Conservation (phyloP, 2,329 filamentous ascomycete genomes). For the Pseudohalonectria lignicola region DNA sequence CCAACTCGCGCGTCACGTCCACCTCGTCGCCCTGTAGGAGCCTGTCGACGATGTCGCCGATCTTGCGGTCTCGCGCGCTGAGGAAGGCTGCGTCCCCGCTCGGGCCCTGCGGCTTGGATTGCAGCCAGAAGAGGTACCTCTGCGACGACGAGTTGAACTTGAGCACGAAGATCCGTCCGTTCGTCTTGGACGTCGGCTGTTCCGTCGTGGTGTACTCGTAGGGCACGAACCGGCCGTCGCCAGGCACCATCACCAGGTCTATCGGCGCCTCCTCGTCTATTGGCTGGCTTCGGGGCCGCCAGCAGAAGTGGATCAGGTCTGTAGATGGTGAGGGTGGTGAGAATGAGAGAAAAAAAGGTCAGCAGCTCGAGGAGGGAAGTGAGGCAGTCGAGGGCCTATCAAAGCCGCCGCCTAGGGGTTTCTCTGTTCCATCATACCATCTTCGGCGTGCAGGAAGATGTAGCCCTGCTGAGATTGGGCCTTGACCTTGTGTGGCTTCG, state of each 20-base stretch:
- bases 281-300: constrained; percentile 68
- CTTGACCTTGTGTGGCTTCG: constrained; percentile 59
- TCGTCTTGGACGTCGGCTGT: constrained; percentile 52
- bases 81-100: constrained; percentile 64
- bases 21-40: constrained; percentile 85
- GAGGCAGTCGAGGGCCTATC: no score
- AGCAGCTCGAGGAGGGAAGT: no score
- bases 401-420: not conserved
- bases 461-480: constrained; percentile 68
- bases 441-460: constrained; percentile 85
- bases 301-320: constrained; percentile 95
- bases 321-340: constrained; percentile 4
- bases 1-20: constrained; percentile 63
- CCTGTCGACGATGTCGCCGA: constrained; percentile 76
- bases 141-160: constrained; percentile 91
- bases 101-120: constrained; percentile 71
- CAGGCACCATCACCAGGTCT: constrained; percentile 88
- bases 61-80: constrained; percentile 74
- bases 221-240: constrained; percentile 76
- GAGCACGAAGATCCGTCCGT: constrained; percentile 84
- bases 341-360: not conserved
- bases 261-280: constrained; percentile 66
- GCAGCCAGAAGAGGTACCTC: constrained; percentile 91
- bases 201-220: constrained; percentile 53
- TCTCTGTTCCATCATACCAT: constrained; percentile 41